phyloP scores from a whole-genome alignment of 306 rosid species.

The Lathyrus tuberosus region DNA sequence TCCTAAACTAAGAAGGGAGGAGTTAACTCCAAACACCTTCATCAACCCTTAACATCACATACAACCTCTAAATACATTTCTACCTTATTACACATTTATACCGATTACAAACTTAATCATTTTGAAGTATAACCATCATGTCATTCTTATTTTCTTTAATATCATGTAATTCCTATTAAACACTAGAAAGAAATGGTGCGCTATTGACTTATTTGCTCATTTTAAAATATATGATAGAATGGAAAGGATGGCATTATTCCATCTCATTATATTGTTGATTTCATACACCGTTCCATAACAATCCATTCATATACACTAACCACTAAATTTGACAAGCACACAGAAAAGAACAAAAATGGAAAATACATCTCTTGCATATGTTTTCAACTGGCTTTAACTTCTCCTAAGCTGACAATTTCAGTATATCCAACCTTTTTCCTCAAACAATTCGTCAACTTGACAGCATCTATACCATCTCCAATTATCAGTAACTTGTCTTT shows the following conservation, averaged over 20 bases:
- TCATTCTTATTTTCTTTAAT: not conserved
- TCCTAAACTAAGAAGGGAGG: too few species aligned
- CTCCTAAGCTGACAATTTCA: constrained; percentile 35
- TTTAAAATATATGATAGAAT: not conserved
- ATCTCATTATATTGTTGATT: not conserved
- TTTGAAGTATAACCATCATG: not conserved
- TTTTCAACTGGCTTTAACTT: constrained; percentile 1
- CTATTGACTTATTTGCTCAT: not conserved
- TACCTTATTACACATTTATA: too few species aligned
- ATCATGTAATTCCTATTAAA: not conserved
- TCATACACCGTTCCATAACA: not conserved
- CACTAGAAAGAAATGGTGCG: not conserved
- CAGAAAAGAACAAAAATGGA: not conserved
- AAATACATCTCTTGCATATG: not conserved
- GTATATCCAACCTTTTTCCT: constrained; percentile 55
- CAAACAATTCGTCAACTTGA: constrained; percentile 36
- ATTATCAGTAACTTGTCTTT: constrained; percentile 50
- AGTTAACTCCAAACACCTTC: too few species aligned
- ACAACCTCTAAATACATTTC: too few species aligned
- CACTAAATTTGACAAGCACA: not conserved
- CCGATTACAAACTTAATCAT: too few species aligned
- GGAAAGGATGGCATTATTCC: not conserved
- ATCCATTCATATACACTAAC: not conserved
- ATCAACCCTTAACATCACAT: too few species aligned
- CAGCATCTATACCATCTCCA: constrained; percentile 51